Conservation (phyloP, 495 filamentous ascomycete species). For the Thozetella sp. region DNA sequence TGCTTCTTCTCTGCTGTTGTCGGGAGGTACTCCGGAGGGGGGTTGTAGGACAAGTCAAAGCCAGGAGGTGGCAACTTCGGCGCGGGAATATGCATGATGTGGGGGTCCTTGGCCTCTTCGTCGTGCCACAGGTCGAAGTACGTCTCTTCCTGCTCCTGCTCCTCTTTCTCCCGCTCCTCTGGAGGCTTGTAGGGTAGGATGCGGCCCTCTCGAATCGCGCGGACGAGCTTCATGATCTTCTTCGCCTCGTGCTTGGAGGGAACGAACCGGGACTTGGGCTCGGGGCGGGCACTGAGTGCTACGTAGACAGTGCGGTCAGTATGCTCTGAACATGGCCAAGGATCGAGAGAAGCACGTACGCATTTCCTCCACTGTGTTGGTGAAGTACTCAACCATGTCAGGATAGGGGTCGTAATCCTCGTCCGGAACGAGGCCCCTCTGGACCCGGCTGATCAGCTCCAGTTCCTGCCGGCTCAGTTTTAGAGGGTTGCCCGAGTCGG, state of each 20-base stretch:
- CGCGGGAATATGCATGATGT: slow-evolving; percentile 94
- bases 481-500: slow-evolving; percentile 87
- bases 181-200: slow-evolving; percentile 91
- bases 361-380: slow-evolving; percentile 87
- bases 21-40: slow-evolving; percentile 93
- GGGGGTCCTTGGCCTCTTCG: slow-evolving; percentile 78
- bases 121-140: slow-evolving; percentile 94
- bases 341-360: slow-evolving; percentile 34
- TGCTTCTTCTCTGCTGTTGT: slow-evolving; percentile 78
- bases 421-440: slow-evolving; percentile 84
- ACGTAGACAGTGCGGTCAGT: neutral
- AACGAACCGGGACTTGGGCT: slow-evolving; percentile 93
- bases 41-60: slow-evolving; percentile 94
- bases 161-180: slow-evolving; percentile 70
- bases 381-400: slow-evolving; percentile 91
- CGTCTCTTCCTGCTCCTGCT: slow-evolving; percentile 65
- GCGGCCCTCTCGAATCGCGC: slow-evolving; percentile 89
- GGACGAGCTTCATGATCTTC: slow-evolving; percentile 96
- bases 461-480: slow-evolving; percentile 87
- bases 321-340: neutral
- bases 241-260: slow-evolving; percentile 99
- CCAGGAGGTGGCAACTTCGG: slow-evolving; percentile 93
- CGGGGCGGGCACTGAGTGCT: slow-evolving; percentile 85
- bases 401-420: slow-evolving; percentile 93
- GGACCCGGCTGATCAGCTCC: slow-evolving; percentile 84